Evolutionary conservation across 1,139 yeast genomes (phyloP).

Genomic region (Suhomyces atakaporum): DNA sequence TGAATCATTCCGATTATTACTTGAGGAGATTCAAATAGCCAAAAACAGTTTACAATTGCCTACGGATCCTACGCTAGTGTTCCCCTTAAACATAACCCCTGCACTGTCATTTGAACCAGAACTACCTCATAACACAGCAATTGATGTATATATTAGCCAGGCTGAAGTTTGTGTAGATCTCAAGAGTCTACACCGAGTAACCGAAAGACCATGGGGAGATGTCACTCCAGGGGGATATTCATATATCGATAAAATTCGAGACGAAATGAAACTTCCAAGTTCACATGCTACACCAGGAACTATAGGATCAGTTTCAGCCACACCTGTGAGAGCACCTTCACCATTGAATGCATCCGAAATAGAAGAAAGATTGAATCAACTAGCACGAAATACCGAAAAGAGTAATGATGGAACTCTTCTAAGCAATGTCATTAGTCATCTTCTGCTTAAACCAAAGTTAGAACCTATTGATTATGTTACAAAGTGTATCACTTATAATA

Average conservation of each 20-base stretch:
- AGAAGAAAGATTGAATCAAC: constrained; percentile 19
- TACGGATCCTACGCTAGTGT: constrained; percentile 43
- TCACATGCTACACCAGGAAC: constrained; percentile 14
- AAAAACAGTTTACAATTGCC: constrained; percentile 44
- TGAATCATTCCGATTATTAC: constrained; percentile 27
- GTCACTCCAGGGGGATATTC: constrained; percentile 35
- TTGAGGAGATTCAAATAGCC: constrained; percentile 34
- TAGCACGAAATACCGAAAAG: constrained; percentile 11
- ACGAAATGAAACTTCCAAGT: constrained; percentile 41
- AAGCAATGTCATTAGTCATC: constrained; percentile 29
- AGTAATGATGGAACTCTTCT: constrained; percentile 16
- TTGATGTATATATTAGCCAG: constrained; percentile 46
- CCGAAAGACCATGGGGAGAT: constrained; percentile 47
- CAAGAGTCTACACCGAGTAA: constrained; percentile 38
- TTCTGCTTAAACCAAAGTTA: constrained; percentile 35
- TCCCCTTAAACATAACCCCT: constrained; percentile 38
- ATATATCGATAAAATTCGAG: constrained; percentile 44
- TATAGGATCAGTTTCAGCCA: constrained; percentile 5
- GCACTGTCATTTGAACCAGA: constrained; percentile 35
- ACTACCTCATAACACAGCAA: constrained; percentile 32
- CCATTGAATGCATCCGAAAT: constrained; percentile 25
- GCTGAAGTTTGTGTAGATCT: constrained; percentile 49
- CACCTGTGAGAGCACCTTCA: constrained; percentile 10
- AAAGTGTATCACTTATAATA: constrained; percentile 44
- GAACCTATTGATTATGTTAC: constrained; percentile 47